Evolutionary conservation across 768 basidiomycete species (phyloP), one percentile per base, ranked within the genome.

Genomic region (Mycena vitilis): DNA sequence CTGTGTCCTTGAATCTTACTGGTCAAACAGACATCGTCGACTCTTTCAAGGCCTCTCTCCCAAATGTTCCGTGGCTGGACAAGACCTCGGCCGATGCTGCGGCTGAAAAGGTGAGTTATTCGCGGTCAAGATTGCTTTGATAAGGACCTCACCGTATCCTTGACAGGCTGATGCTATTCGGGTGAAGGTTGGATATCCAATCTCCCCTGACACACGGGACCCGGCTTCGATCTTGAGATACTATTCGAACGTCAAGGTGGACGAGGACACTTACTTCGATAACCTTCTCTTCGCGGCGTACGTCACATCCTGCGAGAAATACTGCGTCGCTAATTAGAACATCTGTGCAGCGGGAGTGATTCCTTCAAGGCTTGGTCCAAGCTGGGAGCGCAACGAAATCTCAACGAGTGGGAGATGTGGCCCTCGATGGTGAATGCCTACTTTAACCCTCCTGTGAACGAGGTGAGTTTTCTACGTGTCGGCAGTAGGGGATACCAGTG

Each of bases 141-240:
- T 42, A 37, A 38, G 15, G 7, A 65, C 54, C 40, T 40, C 5
- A 40, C 40, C 63, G 66, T 57, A 66, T 70, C 42, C 22, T 57
- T 30, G 36, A 37, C 73, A 93, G 91, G 95, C 94, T 16, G 86
- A 92, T 75, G 88, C 89, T 0, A 91, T 96, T 68, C 88, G 90
- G 36, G 87, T 95, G 78, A 97, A 98, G 84, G 93, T 99, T 69
- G 98, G 98, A 65, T 99, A 91, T 80, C 97, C 98, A 1, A 75
- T 91, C 13, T 94, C 89, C 2, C 98, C 98, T 1, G 86, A 99
- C 77, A 96, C 94, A 1, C 83, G 83, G 20, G 83, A 89, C 74
- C 85, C 95, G 45, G 79, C 79, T 30, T 90, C 93, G 11, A 86
- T 99, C 51, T 83, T 85, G 36, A 80, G 75, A 47, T 99, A 95